phyloP scores from a whole-genome alignment of 192 early-diverging fungal genomes.

The Entomortierella lignicola region DNA sequence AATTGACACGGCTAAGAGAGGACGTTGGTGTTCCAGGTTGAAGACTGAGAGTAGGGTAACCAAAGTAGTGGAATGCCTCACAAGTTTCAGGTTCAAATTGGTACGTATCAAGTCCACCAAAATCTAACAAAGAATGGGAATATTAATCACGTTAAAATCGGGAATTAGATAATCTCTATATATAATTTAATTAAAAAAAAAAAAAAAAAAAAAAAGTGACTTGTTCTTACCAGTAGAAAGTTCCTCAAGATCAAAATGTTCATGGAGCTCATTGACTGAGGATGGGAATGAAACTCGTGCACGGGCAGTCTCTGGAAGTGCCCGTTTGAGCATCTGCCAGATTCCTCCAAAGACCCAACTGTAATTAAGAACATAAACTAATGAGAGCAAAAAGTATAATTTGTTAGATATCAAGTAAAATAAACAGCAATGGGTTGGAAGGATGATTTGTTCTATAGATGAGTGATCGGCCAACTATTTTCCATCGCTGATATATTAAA shows the following conservation, averaged over 20 bases:
- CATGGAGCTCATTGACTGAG: conserved; percentile 40
- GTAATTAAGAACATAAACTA: conserved; percentile 53
- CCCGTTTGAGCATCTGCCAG: conserved; percentile 53
- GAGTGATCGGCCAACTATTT: too few relatives aligned
- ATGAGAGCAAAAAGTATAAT: neutral
- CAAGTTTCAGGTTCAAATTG: conserved; percentile 41
- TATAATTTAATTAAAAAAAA: too few relatives aligned
- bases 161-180: neutral
- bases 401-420: too few relatives aligned
- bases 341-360: conserved; percentile 56
- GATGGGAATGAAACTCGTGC: conserved; percentile 50
- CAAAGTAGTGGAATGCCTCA: conserved; percentile 51
- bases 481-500: too few relatives aligned
- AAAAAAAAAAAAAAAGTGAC: neutral
- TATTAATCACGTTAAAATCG: neutral
- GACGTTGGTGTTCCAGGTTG: conserved; percentile 40
- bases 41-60: conserved; percentile 31
- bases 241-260: conserved; percentile 46
- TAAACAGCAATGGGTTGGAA: too few relatives aligned
- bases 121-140: conserved; percentile 12
- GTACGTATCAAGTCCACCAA: conserved; percentile 38
- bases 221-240: conserved; percentile 31
- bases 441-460: too few relatives aligned
- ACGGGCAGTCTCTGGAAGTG: conserved; percentile 49
- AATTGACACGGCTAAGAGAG: conserved; percentile 46